Percentiles rank a stretch among this genome's conserved stretches.
Conservation (phyloP, 352 stramenopile species). For the Aphanomyces cochlioides region DNA sequence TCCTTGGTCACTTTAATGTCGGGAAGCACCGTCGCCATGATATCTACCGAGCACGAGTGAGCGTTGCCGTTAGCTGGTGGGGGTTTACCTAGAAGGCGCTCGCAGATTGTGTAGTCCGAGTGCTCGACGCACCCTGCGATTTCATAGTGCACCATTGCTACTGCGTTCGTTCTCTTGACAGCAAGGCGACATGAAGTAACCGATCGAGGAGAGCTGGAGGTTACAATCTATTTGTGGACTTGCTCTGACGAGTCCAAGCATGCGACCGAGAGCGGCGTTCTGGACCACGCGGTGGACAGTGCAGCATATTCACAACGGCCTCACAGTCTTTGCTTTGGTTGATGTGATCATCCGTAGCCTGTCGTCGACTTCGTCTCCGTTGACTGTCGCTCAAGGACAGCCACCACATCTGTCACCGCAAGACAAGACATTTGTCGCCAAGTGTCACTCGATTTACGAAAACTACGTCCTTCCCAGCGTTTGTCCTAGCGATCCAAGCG, state of each 20-base stretch:
- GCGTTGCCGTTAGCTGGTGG: neutral
- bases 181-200: no score
- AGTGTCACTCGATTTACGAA: neutral
- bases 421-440: neutral
- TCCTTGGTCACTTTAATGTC: conserved; percentile 23
- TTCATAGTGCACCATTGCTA: conserved; percentile 24
- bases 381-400: neutral
- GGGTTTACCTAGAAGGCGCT: conserved; percentile 18
- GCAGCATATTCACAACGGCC: neutral
- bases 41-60: conserved; percentile 4
- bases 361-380: neutral
- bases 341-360: neutral
- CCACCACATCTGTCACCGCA: neutral
- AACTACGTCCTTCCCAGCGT: neutral
- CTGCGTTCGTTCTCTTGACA: neutral
- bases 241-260: no score
- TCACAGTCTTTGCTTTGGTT: conserved; percentile 4
- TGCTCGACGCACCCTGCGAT: conserved; percentile 18
- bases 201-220: no score
- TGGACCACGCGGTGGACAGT: neutral
- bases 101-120: conserved; percentile 15
- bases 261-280: no score
- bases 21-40: conserved; percentile 7
- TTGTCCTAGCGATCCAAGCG: neutral
- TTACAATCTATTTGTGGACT: no score